A percentile compares a stretch with the other conserved stretches of the same genome.
Conservation (phyloP, 2,329 filamentous ascomycete species). For the Pyrenochaeta sp. region DNA sequence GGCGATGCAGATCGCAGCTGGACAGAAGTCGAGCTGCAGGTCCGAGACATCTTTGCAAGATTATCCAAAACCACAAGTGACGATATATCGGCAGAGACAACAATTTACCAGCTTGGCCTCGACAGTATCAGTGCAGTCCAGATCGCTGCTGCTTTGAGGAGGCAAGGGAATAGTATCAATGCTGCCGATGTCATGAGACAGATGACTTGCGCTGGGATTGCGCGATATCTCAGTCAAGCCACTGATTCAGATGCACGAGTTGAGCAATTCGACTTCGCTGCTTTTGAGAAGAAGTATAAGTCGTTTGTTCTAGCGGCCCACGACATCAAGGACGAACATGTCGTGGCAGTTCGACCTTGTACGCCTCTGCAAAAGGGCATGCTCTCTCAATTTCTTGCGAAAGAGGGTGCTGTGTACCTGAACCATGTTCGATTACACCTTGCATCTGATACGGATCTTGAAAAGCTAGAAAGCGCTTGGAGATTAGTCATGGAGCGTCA, state of each 20-base stretch:
- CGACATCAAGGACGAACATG: constrained; percentile 35
- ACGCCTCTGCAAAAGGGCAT: constrained; percentile 83
- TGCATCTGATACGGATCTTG: constrained; percentile 47
- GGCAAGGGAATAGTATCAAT: constrained; percentile 64
- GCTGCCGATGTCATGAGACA: constrained; percentile 77
- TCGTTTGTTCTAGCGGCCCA: constrained; percentile 39
- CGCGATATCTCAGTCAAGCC: constrained; percentile 21
- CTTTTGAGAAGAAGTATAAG: constrained; percentile 59
- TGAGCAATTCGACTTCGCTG: constrained; percentile 54
- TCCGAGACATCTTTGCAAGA: constrained; percentile 65
- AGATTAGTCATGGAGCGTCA: constrained; percentile 60
- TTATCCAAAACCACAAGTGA: constrained; percentile 62
- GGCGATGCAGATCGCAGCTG: constrained; percentile 47
- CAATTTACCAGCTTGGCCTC: constrained; percentile 86
- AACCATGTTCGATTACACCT: constrained; percentile 71
- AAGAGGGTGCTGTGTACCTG: constrained; percentile 73
- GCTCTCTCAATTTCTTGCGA: constrained; percentile 75
- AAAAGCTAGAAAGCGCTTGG: constrained; percentile 67
- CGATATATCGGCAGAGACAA: constrained; percentile 67
- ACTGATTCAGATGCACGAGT: not conserved
- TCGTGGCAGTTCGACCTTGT: constrained; percentile 75
- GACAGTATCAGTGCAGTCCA: constrained; percentile 90
- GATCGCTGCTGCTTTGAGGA: constrained; percentile 72
- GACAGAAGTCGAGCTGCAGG: constrained; percentile 59
- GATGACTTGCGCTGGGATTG: constrained; percentile 45